Conservation (phyloP, 805 yeast genomes). For the Candida nitratophila region DNA sequence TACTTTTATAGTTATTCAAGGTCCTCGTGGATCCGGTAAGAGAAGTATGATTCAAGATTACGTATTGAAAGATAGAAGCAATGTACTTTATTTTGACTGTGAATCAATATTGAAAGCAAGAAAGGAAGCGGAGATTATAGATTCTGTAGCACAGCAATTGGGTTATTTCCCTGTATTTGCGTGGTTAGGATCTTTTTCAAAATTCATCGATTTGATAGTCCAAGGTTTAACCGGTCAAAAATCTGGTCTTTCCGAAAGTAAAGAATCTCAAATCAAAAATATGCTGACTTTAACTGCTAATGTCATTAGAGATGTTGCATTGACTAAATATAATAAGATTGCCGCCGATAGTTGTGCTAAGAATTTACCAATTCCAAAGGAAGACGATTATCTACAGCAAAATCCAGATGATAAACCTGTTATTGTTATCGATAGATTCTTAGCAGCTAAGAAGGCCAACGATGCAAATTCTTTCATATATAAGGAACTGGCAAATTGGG, state of each 20-base stretch:
- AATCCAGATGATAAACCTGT: constrained; percentile 85
- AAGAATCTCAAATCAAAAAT: constrained; percentile 73
- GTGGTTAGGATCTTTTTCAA: constrained; percentile 78
- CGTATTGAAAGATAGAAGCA: constrained; percentile 52
- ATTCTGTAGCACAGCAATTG: constrained; percentile 61
- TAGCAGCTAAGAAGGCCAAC: constrained; percentile 46
- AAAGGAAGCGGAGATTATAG: constrained; percentile 62
- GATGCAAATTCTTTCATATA: constrained; percentile 58
- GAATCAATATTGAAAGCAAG: constrained; percentile 66
- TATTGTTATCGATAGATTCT: constrained; percentile 71
- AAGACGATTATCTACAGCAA: constrained; percentile 76
- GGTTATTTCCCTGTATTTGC: constrained; percentile 95
- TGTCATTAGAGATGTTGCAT: constrained; percentile 64
- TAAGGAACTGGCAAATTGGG: constrained; percentile 82
- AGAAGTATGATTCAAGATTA: constrained; percentile 66
- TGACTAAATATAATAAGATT: constrained; percentile 33
- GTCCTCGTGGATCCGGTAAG: constrained; percentile 96
- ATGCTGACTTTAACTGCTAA: constrained; percentile 67
- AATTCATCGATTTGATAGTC: constrained; percentile 74
- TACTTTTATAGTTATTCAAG: constrained; percentile 83
- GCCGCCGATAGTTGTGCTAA: constrained; percentile 23
- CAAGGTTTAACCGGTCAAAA: constrained; percentile 93
- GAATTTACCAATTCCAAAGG: constrained; percentile 34
- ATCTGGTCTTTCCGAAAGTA: constrained; percentile 78
- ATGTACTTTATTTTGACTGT: constrained; percentile 71